Percentiles rank a stretch among this genome's conserved stretches.
Evolutionary conservation across 306 rosid genomes (phyloP).

Genomic region (Trifolium pratense): DNA sequence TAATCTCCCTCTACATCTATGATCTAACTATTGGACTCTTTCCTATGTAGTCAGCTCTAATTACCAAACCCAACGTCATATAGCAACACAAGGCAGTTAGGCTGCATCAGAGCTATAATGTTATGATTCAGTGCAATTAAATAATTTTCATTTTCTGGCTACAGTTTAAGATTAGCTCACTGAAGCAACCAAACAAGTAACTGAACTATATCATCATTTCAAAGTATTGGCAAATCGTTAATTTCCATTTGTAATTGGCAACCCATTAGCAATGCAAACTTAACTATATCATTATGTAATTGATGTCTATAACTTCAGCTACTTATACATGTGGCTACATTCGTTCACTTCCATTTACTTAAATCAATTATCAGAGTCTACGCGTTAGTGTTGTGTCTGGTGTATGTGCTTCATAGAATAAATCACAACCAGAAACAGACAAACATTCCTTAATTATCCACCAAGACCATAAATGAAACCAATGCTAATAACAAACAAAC

Average conservation of each 20-base stretch:
- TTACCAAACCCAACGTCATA: neutral
- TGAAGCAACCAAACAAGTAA: constrained; percentile 22
- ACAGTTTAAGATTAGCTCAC: constrained; percentile 14
- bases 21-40: neutral
- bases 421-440: neutral
- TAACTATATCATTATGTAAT: too few species aligned
- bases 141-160: neutral
- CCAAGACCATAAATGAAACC: neutral
- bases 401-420: neutral
- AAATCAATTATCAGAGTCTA: neutral
- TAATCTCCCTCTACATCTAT: neutral
- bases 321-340: too few species aligned
- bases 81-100: neutral
- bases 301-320: too few species aligned
- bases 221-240: neutral
- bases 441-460: neutral
- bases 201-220: constrained; percentile 12
- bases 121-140: neutral
- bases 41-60: neutral
- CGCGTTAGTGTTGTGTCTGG: neutral
- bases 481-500: neutral
- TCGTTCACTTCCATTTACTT: neutral
- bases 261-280: constrained; percentile 8
- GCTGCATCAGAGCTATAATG: neutral
- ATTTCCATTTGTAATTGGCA: constrained; percentile 25